Evolutionary conservation across 228 moss, liverwort and hornwort genomes (phyloP), one percentile per base, ranked within the genome.

Genomic region (Sphagnum magellanicum): DNA sequence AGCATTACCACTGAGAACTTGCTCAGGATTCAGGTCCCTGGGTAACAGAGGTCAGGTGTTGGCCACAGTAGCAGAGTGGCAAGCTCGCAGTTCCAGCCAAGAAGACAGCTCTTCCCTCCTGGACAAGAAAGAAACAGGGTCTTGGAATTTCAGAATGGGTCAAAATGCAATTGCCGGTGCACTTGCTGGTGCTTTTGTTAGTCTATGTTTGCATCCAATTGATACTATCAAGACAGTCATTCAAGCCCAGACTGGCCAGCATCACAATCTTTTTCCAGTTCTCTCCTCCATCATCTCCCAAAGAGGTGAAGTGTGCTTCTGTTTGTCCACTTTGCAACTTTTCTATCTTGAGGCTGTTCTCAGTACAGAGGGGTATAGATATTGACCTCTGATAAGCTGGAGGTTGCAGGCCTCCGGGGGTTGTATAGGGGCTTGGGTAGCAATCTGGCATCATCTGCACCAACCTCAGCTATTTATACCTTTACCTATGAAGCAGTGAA

Each of bases 401-500:
- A 49, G 12, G 6, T 61, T 74, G 68, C 80, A 87, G 87, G 87
- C 74, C 67, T 87, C 63, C 80, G 80, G 80, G 87, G 87, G 67
- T 76, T 87, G 78, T 87, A 87, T 70, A 74, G 87, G 53, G 87
- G 83, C 67, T 67, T 87, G 63, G 87, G 87, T 61, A 87, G 83
- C 68, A 87, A 87, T 73, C 48, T 87, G 32, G 76, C 87, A 6
- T 87, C 87, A 47, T 87, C 87, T 49, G 87, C 87, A 16, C 87
- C 87, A 68, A 83, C 74, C 60, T 87, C 87, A 17, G 87, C 87
- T 48, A 83, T 87, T n/a, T 87, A 87, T 53, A 83, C 83, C 16
- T 80, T 87, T 46, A 83, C 86, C 52, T 87, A 87, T 63, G 87
- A 87, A 78, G 80, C 87, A 75, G 78, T 87, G 52, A 87, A 87